These are phyloP conservation scores for Mucor piriformis DNA, from an alignment of 371 early-diverging fungal species.

Conservation along the genomic window DNA sequence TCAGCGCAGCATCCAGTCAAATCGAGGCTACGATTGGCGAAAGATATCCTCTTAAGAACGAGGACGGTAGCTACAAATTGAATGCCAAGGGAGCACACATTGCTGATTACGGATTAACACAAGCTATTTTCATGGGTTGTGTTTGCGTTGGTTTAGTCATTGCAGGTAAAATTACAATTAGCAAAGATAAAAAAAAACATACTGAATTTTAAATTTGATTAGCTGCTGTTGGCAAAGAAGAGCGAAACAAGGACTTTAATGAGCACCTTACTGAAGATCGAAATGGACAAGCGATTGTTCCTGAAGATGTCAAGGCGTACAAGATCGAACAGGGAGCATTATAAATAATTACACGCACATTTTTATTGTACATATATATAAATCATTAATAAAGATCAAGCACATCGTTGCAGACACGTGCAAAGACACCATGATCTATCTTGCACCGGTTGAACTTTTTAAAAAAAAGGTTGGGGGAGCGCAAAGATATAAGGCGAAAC, in stretches of 20 bases:
- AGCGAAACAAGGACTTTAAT: slow-evolving; percentile 43
- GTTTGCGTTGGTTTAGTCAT: slow-evolving; percentile 49
- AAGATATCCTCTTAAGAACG: slow-evolving; percentile 36
- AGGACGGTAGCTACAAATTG: slow-evolving; percentile 33
- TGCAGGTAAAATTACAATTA: slow-evolving; percentile 27
- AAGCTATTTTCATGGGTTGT: slow-evolving; percentile 66
- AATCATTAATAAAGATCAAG: too few species aligned
- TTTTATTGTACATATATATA: neutral
- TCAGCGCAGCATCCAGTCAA: slow-evolving; percentile 67
- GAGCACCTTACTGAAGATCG: slow-evolving; percentile 37
- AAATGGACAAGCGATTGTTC: slow-evolving; percentile 20
- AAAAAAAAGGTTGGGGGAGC: neutral
- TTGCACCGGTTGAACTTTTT: too few species aligned
- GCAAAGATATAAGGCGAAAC: neutral
- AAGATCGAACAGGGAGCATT: slow-evolving; percentile 31
- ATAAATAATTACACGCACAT: too few species aligned
- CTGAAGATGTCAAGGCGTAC: slow-evolving; percentile 28
- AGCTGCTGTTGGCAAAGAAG: slow-evolving; percentile 49
- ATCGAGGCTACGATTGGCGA: slow-evolving; percentile 71
- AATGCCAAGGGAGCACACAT: slow-evolving; percentile 46
- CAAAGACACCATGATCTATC: too few species aligned
- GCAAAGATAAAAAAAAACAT: neutral
- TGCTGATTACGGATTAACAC: slow-evolving; percentile 68
- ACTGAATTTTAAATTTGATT: neutral
- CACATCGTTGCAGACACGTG: too few species aligned